phyloP scores from a whole-genome alignment of 163 green algal species.

The Chloromonas sp. region DNA sequence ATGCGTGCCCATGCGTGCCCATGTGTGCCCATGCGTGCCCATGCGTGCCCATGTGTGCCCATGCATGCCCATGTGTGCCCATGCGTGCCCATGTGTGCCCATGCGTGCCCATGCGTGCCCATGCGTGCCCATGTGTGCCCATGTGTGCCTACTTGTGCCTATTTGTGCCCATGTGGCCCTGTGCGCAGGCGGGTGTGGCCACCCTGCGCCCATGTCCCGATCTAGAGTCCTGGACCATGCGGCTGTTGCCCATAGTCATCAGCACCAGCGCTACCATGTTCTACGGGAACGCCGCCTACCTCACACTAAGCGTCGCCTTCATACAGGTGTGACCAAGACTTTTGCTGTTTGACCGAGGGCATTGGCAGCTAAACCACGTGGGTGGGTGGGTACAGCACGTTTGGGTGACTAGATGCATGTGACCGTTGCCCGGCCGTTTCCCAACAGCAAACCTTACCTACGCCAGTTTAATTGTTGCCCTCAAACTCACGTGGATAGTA shows the following conservation, averaged over 20 bases:
- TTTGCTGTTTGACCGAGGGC: background rate
- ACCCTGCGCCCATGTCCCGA: background rate
- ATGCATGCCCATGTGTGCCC: too few relatives aligned
- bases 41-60: too few relatives aligned
- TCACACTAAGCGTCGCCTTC: slow-evolving; percentile 81
- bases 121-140: too few relatives aligned
- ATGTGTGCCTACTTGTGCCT: too few relatives aligned
- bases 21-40: too few relatives aligned
- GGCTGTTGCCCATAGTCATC: slow-evolving; percentile 28
- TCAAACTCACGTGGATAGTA: background rate
- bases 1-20: too few relatives aligned
- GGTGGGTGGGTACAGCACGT: background rate
- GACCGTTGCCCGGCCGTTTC: background rate
- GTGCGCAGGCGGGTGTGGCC: too few relatives aligned
- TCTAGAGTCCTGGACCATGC: background rate
- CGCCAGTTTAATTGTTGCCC: background rate
- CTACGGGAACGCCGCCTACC: slow-evolving; percentile 64
- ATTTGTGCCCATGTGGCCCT: too few relatives aligned
- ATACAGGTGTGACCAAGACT: slow-evolving; percentile 52
- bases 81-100: too few relatives aligned
- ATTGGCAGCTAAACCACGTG: background rate
- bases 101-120: too few relatives aligned
- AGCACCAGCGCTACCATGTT: slow-evolving; percentile 38
- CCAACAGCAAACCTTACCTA: background rate
- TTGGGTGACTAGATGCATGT: background rate